Evolutionary conservation across 2,329 filamentous ascomycete genomes (phyloP).

Genomic region (Aurifilum marmelostoma): DNA sequence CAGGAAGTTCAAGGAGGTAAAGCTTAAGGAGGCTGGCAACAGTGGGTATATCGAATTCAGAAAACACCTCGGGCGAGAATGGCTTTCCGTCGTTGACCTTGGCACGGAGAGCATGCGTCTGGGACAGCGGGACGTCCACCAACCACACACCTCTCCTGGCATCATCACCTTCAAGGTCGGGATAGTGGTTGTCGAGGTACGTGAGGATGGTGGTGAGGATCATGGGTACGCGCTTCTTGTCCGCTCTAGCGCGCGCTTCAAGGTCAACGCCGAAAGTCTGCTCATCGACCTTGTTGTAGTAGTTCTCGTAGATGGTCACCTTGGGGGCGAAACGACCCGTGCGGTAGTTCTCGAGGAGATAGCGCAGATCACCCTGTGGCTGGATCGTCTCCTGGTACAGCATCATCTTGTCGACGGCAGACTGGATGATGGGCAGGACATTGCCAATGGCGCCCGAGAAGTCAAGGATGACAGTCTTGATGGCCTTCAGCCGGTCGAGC

Average conservation of each 20-base stretch:
- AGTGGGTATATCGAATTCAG: slow-evolving; percentile 91
- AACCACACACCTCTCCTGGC: slow-evolving; percentile 92
- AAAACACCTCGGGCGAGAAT: slow-evolving; percentile 74
- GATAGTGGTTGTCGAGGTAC: slow-evolving; percentile 95
- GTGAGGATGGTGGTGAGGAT: slow-evolving; percentile 92
- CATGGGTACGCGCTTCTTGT: slow-evolving; percentile 92
- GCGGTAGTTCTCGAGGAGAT: slow-evolving; percentile 94
- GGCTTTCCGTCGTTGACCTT: slow-evolving; percentile 86
- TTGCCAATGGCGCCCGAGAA: slow-evolving; percentile 98
- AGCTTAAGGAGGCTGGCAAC: slow-evolving; percentile 91
- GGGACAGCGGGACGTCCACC: slow-evolving; percentile 82
- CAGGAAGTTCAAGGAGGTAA: slow-evolving; percentile 91
- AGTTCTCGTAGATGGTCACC: slow-evolving; percentile 95
- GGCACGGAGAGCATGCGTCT: slow-evolving; percentile 82
- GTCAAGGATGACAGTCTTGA: slow-evolving; percentile 97
- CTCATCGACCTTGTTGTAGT: slow-evolving; percentile 97
- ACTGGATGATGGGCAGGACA: slow-evolving; percentile 93
- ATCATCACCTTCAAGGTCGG: slow-evolving; percentile 95
- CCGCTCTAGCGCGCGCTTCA: slow-evolving; percentile 89
- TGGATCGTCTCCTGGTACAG: slow-evolving; percentile 99
- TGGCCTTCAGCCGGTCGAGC: slow-evolving; percentile 91
- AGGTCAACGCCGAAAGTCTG: slow-evolving; percentile 98
- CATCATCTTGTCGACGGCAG: slow-evolving; percentile 98
- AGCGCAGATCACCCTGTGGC: slow-evolving; percentile 84
- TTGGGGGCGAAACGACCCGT: slow-evolving; percentile 91